These are phyloP conservation scores for Dendrobium nobile DNA, from an alignment of 106 monocot genomes.

Conservation along the genomic window DNA sequence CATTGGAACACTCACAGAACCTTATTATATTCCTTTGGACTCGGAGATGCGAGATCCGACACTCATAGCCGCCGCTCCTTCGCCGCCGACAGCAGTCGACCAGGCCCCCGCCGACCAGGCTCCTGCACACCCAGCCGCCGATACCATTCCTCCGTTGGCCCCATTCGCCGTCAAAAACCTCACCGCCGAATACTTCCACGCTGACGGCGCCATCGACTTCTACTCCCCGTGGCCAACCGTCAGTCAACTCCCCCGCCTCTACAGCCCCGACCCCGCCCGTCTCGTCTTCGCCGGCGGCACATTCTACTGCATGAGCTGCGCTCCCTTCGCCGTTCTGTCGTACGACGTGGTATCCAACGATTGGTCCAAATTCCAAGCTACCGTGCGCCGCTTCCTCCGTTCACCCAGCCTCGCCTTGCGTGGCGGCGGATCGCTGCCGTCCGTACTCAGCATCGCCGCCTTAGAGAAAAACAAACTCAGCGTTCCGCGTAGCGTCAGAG, in stretches of 20 bases:
- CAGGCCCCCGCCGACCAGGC: no score
- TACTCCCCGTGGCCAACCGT: constrained; percentile 57
- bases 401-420: constrained; percentile 37
- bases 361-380: constrained; percentile 76
- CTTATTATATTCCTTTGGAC: no score
- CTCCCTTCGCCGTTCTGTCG: constrained; percentile 58
- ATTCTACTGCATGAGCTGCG: constrained; percentile 82
- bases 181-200: constrained; percentile 62
- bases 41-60: no score
- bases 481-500: constrained; percentile 51
- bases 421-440: constrained; percentile 11
- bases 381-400: constrained; percentile 83
- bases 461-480: constrained; percentile 70
- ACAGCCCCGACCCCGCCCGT: constrained; percentile 52
- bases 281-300: constrained; percentile 42
- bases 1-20: no score
- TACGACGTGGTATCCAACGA: constrained; percentile 39
- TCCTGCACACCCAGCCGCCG: no score
- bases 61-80: no score
- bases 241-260: constrained; percentile 58
- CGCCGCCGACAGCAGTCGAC: no score
- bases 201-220: constrained; percentile 44
- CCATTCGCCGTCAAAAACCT: constrained; percentile 89
- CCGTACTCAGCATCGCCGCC: constrained; percentile 38
- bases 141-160: not conserved